A percentile compares a stretch with the other conserved stretches of the same genome.
These are phyloP conservation scores for Penicillium manginii DNA, from an alignment of 495 filamentous ascomycete genomes.

Conservation along the genomic window DNA sequence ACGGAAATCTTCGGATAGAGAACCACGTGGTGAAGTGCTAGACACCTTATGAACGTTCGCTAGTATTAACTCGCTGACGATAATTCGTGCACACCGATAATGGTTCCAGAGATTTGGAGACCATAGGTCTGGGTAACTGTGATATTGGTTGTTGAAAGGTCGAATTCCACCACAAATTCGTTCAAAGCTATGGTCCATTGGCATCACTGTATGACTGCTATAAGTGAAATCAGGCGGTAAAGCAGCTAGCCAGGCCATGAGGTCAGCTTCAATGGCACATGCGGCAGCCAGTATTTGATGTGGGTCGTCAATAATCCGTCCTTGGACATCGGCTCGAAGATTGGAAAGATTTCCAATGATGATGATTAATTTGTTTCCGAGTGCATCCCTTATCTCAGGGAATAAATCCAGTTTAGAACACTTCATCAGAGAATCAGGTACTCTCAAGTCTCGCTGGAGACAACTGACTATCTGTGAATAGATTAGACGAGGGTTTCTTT, in stretches of 20 bases:
- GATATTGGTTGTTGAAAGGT: slow-evolving; percentile 7
- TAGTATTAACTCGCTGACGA: slow-evolving; percentile 9
- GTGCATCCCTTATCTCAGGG: not conserved
- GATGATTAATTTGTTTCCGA: slow-evolving; percentile 7
- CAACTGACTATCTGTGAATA: slow-evolving; percentile 4
- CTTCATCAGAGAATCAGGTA: slow-evolving; percentile 3
- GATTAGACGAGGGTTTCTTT: not conserved
- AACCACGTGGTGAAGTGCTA: not conserved
- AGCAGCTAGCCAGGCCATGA: slow-evolving; percentile 6
- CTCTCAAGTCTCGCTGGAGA: slow-evolving; percentile 8
- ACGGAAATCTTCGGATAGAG: slow-evolving; percentile 2
- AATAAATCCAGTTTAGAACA: slow-evolving; percentile 4
- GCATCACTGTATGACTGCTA: slow-evolving; percentile 6
- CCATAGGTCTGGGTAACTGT: slow-evolving; percentile 10
- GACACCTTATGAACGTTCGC: slow-evolving; percentile 4
- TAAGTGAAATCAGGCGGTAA: slow-evolving; percentile 9
- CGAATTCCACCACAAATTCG: slow-evolving; percentile 1
- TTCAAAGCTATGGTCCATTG: slow-evolving; percentile 6
- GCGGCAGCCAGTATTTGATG: slow-evolving; percentile 5
- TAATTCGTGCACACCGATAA: slow-evolving; percentile 6
- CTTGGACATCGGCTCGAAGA: slow-evolving; percentile 4
- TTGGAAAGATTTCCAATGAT: slow-evolving; percentile 10
- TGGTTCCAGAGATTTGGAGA: slow-evolving; percentile 9
- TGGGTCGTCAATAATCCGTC: not conserved
- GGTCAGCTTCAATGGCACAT: slow-evolving; percentile 3